Evolutionary conservation across 2,329 filamentous ascomycete species (phyloP).

Genomic region (Dactylellina drechsleri): DNA sequence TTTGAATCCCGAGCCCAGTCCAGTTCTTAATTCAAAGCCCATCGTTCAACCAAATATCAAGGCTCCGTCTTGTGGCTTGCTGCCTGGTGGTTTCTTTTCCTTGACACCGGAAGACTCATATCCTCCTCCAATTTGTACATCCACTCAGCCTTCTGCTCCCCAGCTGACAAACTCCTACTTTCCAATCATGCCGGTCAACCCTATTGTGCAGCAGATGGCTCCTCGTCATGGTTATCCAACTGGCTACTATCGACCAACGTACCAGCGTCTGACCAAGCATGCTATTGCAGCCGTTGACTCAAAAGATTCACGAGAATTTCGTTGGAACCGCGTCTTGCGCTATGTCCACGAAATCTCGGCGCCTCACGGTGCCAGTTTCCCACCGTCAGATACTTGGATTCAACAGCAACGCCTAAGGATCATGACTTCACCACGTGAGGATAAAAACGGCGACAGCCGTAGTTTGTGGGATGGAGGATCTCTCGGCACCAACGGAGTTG

Average conservation of each 20-base stretch:
- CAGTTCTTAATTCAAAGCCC: conserved; percentile 12
- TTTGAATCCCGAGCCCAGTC: conserved; percentile 45
- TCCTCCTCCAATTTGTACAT: conserved; percentile 56
- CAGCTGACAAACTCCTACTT: conserved; percentile 45
- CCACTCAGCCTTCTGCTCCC: conserved; percentile 43
- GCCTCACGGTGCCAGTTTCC: conserved; percentile 39
- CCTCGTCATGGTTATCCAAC: conserved; percentile 47
- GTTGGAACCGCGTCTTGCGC: conserved; percentile 58
- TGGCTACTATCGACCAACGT: conserved; percentile 41
- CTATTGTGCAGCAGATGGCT: conserved; percentile 56
- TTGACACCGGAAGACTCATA: conserved; percentile 57
- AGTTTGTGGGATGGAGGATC: conserved; percentile 58
- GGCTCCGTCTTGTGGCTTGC: conserved; percentile 27
- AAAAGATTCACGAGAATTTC: conserved; percentile 58
- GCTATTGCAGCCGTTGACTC: conserved; percentile 57
- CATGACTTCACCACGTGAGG: conserved; percentile 39
- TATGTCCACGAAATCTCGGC: conserved; percentile 57
- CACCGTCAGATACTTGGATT: conserved; percentile 47
- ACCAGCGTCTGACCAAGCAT: conserved; percentile 56
- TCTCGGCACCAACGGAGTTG: conserved; percentile 58
- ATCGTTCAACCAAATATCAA: conserved; percentile 30
- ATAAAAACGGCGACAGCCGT: conserved; percentile 33
- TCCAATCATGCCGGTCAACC: conserved; percentile 57
- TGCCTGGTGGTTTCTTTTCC: conserved; percentile 58
- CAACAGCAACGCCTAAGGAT: conserved; percentile 44